Evolutionary conservation across 768 basidiomycete genomes (phyloP).

Genomic region (Collybia sordida): DNA sequence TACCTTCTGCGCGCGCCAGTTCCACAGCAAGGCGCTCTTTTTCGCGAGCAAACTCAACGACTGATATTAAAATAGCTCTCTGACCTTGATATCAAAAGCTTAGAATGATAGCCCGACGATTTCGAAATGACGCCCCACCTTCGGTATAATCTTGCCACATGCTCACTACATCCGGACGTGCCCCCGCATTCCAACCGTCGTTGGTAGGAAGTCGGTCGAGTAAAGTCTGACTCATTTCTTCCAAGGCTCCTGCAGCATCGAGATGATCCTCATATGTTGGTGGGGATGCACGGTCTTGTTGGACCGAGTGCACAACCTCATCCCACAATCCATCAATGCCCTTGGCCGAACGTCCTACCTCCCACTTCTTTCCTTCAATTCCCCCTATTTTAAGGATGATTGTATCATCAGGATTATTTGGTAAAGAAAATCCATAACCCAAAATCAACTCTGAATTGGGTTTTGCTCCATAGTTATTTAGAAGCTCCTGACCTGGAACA

Average conservation of each 20-base stretch:
- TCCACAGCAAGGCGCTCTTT: conserved; percentile 49
- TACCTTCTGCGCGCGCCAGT: conserved; percentile 48
- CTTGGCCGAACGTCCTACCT: conserved; percentile 55
- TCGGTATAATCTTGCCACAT: conserved; percentile 74
- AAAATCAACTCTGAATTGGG: conserved; percentile 88
- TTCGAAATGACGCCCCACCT: conserved; percentile 36
- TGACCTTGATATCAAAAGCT: conserved; percentile 43
- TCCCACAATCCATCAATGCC: conserved; percentile 64
- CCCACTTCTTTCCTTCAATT: conserved; percentile 49
- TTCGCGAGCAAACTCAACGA: conserved; percentile 46
- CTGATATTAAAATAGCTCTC: conserved; percentile 50
- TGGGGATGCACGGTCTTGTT: conserved; percentile 20
- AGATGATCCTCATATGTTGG: conserved; percentile 60
- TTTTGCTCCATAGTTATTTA: conserved; percentile 93
- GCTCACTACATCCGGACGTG: conserved; percentile 54
- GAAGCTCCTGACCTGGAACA: conserved; percentile 53
- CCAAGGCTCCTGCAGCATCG: conserved; percentile 63
- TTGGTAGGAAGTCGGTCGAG: conserved; percentile 47
- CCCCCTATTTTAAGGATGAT: conserved; percentile 79
- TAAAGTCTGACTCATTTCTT: conserved; percentile 62
- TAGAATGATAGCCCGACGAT: background rate
- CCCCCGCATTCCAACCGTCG: conserved; percentile 12
- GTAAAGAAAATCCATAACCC: conserved; percentile 87
- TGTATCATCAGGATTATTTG: conserved; percentile 82
- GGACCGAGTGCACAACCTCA: conserved; percentile 40